Base-by-base conservation (phyloP, 352 stramenopile species). In the Globisporangium yorkense region DNA sequence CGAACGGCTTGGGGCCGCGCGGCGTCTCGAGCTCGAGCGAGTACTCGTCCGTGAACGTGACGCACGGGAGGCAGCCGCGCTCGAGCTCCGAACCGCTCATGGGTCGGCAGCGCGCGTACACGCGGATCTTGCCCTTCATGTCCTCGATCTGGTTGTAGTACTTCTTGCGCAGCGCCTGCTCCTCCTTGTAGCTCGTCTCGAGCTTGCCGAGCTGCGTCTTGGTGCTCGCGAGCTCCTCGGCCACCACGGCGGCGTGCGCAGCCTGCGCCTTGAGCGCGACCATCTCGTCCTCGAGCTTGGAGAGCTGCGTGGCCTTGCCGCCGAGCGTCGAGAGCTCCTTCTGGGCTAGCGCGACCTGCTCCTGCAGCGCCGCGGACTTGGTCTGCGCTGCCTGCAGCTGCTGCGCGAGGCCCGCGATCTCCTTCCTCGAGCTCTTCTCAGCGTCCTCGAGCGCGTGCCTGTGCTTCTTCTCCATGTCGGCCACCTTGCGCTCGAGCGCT, bases 101-200 rank as follows among this genome's bases (percentile, higher is more conserved):
- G 48, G 92, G 92, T 5, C 90, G 85, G 63, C 89, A 97, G 16
- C 92, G 86, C 21, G 87, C 89, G 67, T 85, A 98, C 20, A 98
- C 92, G 35, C 92, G 84, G 67, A 98, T 98, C 69, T 97, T 97
- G 37, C 92, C 92, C 62, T 98, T 98, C 87, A 98, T 96, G 72
- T 98, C 92, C 63, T 98, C 92, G 66, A 98, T 97, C 75, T 88
- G 87, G 70, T 98, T 98, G 79, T 95, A 97, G 65, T 97, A 97
- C 62, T 97, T 97, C 74, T 97, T 97, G 21, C 91, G 84, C 57
- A 98, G 74, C 24, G 75, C 62, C 62, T 96, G 84, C 61, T 97
- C 89, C 56, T 96, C 87, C 21, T 77, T 82, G 68, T 96, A 96
- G 59, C 80, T 89, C 35, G 63, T 67, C 48, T 93, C 83, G 21